Conservation (phyloP, 2,329 filamentous ascomycete genomes). For the Saccharata proteae region DNA sequence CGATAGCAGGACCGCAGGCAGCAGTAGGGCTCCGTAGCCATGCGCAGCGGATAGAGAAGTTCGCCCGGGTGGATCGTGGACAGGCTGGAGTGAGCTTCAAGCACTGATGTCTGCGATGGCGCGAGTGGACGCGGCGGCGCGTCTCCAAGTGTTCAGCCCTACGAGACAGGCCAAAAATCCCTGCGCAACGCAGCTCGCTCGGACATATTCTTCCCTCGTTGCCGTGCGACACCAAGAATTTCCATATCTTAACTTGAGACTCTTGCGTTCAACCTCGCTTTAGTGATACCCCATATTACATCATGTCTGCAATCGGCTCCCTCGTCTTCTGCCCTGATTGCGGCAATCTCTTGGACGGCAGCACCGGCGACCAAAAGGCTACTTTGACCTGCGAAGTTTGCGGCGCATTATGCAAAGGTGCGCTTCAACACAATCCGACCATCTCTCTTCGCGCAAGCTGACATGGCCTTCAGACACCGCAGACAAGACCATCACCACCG, state of each 20-base stretch:
- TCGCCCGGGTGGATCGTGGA: too few species aligned
- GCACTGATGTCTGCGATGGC: background rate
- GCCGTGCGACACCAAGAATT: conserved; percentile 1
- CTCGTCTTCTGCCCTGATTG: conserved; percentile 89
- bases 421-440: conserved; percentile 2
- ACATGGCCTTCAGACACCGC: conserved; percentile 47
- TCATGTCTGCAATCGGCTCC: conserved; percentile 81
- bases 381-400: conserved; percentile 76
- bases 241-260: conserved; percentile 1
- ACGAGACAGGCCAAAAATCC: conserved; percentile 3
- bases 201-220: conserved; percentile 8
- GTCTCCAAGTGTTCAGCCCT: conserved; percentile 2
- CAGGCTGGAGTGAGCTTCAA: too few species aligned
- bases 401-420: conserved; percentile 73
- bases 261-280: conserved; percentile 3
- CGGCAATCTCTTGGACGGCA: conserved; percentile 76
- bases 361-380: conserved; percentile 63
- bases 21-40: too few species aligned
- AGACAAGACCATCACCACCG: conserved; percentile 64
- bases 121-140: background rate
- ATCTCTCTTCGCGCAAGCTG: conserved; percentile 1
- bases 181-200: conserved; percentile 4
- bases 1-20: too few species aligned
- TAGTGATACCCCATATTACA: background rate
- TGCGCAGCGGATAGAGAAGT: too few species aligned